Base-by-base conservation (phyloP, 768 basidiomycete genomes). In the Suillus clintonianus region DNA sequence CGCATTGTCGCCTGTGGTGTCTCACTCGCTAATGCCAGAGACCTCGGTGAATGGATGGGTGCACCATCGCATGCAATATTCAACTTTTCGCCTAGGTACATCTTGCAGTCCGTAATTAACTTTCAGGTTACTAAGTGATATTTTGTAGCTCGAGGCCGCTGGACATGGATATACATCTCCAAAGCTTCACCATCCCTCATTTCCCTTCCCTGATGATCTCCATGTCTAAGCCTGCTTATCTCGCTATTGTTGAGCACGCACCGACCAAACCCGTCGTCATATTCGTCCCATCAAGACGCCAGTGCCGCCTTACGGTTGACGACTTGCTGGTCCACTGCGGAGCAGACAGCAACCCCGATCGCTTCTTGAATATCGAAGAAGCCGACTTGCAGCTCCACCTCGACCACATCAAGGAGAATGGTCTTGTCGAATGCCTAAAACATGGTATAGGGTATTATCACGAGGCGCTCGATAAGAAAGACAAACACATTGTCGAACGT, bases 141-240 rank as follows among this genome's bases (percentile, higher is more conserved):
- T 24, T 56, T 45, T 76, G 1, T 67, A 94, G 94, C 68, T 95
- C 96, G 17, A 93, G 97, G n/a, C 95, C 97, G 3, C 79, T 98
- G 13, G 95, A 97, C 67, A 92, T 99, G 89, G 95, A 98, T 63
- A 95, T 99, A 55, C 96, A 99, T 72, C 80, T 99, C 9, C 97
- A 99, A 71, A 95, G 92, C 47, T 99, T 97, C 81, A 86, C 86
- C 32, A 93, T 95, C 53, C 94, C 95, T n/a, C 97, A 99, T 72
- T 97, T 97, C 87, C 95, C 97, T 0, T 97, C 95, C 0, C 81
- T 99, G 47, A 99, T 99, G 97, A 94, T 99, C 64, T 86, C 95
- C 51, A 99, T 99, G 97, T 95, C 96, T 10, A 99, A 99, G 74
- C 97, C 97, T 0, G 93, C 97, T 0, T 99, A 98, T 74, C 86